Evolutionary conservation across 768 basidiomycete genomes (phyloP), one percentile per base, ranked within the genome.

Genomic region (Antrodiella citrinella): DNA sequence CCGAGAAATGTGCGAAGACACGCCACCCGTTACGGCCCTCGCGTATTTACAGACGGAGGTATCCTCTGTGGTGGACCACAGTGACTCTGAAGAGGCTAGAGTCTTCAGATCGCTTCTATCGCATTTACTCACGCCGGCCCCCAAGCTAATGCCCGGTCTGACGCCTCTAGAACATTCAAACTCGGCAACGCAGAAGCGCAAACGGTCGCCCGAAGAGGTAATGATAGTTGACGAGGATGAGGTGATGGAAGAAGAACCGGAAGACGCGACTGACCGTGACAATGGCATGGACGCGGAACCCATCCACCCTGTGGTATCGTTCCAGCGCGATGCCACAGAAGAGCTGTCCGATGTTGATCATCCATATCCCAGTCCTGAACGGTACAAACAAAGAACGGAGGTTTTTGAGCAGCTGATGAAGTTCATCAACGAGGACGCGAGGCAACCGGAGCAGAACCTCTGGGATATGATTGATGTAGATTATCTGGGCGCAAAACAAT

Each of bases 1-100:
- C 67, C 78, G 82, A n/a, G 88, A 91, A 59, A 81, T 89, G 75
- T 86, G 86, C 59, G 79, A 81, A 62, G 78, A 80, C 42, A 70
- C 65, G 13, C 64, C 80, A 1, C 70, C 78, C 0, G 73, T 85
- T 20, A 77, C 81, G 58, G 84, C 89, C 0, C 72, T 91, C 38
- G 73, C 69, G 12, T 91, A 88, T 66, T 67, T 91, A 26, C 83
- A 84, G 62, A 78, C 71, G 0, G 74, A 83, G 45, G 84, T 91
- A 7, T 80, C 80, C 0, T 72, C 73, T 1, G 81, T 86, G 2
- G 88, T 90, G 15, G 78, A 90, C 61, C 86, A 88, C 55, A 69
- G 66, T 50, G 75, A 84, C 55, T 57, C 73, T 0, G 73, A 77
- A 50, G 86, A 90, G 59, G 72, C 81, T 0, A 72, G 73, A 38